A percentile compares a stretch with the other conserved stretches of the same genome.
Conservation (phyloP, 2,329 filamentous ascomycete genomes). For the Ceratocystis eucalypticola region DNA sequence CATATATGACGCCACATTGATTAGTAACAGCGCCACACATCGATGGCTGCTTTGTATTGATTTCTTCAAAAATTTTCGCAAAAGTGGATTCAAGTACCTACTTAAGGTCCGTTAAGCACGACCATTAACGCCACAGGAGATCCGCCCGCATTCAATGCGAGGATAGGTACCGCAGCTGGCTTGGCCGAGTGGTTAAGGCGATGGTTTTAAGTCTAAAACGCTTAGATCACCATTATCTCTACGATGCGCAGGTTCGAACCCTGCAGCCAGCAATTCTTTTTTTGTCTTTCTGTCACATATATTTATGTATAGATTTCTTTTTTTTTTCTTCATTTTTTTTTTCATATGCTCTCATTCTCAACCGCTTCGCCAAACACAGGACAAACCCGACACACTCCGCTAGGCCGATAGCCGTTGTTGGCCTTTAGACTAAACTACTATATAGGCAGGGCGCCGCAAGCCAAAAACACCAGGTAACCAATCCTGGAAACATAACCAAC, state of each 20-base stretch:
- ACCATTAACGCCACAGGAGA: not conserved
- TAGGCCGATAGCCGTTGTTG: too few relatives aligned
- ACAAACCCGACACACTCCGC: too few relatives aligned
- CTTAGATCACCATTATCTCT: slow-evolving; percentile 18
- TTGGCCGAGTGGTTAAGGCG: slow-evolving; percentile 19
- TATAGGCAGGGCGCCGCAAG: too few relatives aligned
- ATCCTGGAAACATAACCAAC: too few relatives aligned
- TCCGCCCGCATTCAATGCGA: not conserved
- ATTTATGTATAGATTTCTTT: too few relatives aligned
- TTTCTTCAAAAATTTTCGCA: not conserved
- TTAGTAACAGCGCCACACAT: too few relatives aligned
- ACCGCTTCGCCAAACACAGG: too few relatives aligned
- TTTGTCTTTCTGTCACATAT: not conserved
- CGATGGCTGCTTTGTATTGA: not conserved
- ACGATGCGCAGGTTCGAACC: slow-evolving; percentile 18
- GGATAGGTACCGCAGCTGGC: slow-evolving; percentile 2
- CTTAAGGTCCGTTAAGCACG: not conserved
- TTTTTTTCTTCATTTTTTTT: too few relatives aligned
- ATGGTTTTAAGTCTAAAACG: slow-evolving; percentile 17
- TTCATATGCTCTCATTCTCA: too few relatives aligned
- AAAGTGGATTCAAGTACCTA: not conserved
- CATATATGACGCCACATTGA: too few relatives aligned
- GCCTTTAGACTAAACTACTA: too few relatives aligned
- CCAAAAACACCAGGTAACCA: too few relatives aligned
- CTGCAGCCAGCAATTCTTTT: slow-evolving; percentile 16